Conservation (phyloP, 257 asterid genomes). For the Scutellaria baicalensis region DNA sequence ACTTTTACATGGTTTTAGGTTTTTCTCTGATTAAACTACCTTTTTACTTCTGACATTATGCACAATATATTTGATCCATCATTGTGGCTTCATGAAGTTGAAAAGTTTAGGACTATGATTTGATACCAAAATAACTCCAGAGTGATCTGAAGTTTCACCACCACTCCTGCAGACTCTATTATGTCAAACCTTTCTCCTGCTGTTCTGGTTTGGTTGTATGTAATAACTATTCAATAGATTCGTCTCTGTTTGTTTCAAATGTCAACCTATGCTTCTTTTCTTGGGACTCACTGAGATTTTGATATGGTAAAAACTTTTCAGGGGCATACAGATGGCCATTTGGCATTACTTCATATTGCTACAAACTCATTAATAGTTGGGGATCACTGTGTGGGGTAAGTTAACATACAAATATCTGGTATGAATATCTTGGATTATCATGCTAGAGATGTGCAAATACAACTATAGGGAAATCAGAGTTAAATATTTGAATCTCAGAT, state of each 20-base stretch:
- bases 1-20: not conserved
- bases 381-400: conserved; percentile 98
- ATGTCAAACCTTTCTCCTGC: not conserved
- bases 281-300: not conserved
- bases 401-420: not conserved
- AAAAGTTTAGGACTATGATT: not conserved
- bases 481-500: no score
- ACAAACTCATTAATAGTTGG: conserved; percentile 88
- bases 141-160: not conserved
- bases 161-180: not conserved
- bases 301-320: conserved; percentile 20
- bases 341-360: conserved; percentile 76
- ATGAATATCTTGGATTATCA: not conserved
- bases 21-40: not conserved
- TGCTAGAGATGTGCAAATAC: not conserved
- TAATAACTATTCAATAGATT: not conserved
- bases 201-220: not conserved
- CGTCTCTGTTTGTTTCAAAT: not conserved
- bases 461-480: no score
- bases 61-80: not conserved
- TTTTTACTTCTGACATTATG: not conserved
- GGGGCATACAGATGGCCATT: conserved; percentile 99
- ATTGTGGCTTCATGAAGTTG: not conserved
- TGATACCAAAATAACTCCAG: not conserved
- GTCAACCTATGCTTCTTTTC: not conserved